Percentiles rank a stretch among this genome's conserved stretches.
These are phyloP conservation scores for Gnomoniopsis smithogilvyi DNA, from an alignment of 2,329 filamentous ascomycete genomes.

Conservation along the genomic window DNA sequence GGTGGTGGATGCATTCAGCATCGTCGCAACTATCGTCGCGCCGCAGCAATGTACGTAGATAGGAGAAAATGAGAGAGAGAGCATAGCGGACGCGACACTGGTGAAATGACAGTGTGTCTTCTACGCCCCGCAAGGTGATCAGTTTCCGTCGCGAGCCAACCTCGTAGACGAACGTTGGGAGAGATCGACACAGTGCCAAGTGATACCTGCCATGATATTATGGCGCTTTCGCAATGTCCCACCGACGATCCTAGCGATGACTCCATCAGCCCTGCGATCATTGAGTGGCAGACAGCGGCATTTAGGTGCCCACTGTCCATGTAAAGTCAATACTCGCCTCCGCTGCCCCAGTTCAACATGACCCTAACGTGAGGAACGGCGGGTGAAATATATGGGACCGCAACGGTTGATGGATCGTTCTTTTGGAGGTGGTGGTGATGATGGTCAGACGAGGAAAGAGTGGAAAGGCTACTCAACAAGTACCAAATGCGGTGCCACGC, in stretches of 20 bases:
- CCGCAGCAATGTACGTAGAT: too few species aligned
- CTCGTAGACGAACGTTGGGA: background rate
- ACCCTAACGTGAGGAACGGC: too few species aligned
- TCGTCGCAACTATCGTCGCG: background rate
- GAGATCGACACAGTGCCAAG: slow-evolving; percentile 12
- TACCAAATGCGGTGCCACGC: background rate
- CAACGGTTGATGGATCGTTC: background rate
- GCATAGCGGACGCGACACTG: too few species aligned
- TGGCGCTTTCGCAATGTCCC: background rate
- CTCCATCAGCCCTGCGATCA: background rate
- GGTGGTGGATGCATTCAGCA: background rate
- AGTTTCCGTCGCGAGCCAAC: background rate
- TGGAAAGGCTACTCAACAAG: background rate
- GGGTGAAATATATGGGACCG: background rate
- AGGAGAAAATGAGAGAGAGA: too few species aligned
- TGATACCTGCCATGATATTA: background rate
- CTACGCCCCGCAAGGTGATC: background rate
- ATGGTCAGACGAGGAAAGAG: background rate
- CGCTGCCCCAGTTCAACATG: background rate
- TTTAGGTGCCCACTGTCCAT: background rate
- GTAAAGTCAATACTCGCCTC: background rate
- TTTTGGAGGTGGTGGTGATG: background rate
- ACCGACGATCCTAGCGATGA: slow-evolving; percentile 9
- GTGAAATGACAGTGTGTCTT: background rate
- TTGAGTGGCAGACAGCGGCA: background rate